Percentiles rank a stretch among this genome's conserved stretches.
phyloP scores from a whole-genome alignment of 345 rosid species.

The Nephelium lappaceum region DNA sequence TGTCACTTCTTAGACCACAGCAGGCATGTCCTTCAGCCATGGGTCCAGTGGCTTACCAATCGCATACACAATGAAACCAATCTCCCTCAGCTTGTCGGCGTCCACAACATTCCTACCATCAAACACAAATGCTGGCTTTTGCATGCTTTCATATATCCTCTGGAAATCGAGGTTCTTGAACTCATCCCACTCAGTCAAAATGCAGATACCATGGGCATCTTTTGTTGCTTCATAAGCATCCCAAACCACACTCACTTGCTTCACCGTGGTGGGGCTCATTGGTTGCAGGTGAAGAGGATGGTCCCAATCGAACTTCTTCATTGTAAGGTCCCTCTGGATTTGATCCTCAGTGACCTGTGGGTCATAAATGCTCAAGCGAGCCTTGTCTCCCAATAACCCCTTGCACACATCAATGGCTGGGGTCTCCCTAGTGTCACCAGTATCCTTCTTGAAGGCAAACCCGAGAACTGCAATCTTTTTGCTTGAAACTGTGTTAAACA shows the following conservation, averaged over 20 bases:
- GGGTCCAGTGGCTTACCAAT: constrained; percentile 91
- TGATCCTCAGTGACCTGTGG: constrained; percentile 90
- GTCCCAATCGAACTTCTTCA: constrained; percentile 96
- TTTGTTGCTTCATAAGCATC: constrained; percentile 79
- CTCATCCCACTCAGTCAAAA: constrained; percentile 96
- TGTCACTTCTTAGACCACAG: constrained; percentile 52
- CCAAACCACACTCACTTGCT: constrained; percentile 77
- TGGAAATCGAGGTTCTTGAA: constrained; percentile 81
- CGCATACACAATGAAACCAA: constrained; percentile 88
- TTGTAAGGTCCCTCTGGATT: constrained; percentile 85
- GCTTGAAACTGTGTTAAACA: constrained; percentile 85
- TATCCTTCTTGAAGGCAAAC: constrained; percentile 91
- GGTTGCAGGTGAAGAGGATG: constrained; percentile 96
- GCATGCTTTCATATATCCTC: constrained; percentile 76
- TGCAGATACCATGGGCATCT: constrained; percentile 86
- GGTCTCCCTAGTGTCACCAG: constrained; percentile 90
- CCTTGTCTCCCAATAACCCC: constrained; percentile 90
- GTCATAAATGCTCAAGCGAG: constrained; percentile 80
- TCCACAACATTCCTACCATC: constrained; percentile 80
- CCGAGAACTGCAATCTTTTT: constrained; percentile 86
- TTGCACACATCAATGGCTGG: constrained; percentile 94
- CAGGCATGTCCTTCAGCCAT: constrained; percentile 98
- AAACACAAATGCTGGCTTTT: constrained; percentile 88
- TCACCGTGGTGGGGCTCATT: constrained; percentile 76
- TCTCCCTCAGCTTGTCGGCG: constrained; percentile 66